These are phyloP conservation scores for Tolypocladium nubicola DNA, from an alignment of 2,329 filamentous ascomycete species.

Conservation along the genomic window DNA sequence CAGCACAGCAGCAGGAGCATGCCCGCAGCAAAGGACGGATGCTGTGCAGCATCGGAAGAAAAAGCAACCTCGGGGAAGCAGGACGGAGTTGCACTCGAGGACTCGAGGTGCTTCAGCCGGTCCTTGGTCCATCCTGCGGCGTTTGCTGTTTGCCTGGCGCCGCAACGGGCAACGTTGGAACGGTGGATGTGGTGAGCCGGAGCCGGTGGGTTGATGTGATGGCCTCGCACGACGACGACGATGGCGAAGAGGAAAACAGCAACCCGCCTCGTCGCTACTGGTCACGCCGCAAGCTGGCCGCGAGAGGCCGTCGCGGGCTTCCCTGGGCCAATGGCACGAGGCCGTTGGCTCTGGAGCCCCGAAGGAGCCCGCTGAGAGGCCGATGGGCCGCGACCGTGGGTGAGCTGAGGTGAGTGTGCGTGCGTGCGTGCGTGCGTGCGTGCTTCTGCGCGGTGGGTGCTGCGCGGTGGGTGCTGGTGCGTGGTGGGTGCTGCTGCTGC, in stretches of 20 bases:
- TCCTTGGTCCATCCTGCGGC: not conserved
- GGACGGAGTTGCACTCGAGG: not conserved
- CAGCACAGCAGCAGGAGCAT: not conserved
- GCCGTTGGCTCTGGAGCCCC: not conserved
- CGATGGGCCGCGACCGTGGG: not conserved
- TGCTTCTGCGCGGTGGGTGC: not conserved
- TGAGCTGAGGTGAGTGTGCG: not conserved
- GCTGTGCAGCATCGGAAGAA: not conserved
- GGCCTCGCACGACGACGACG: not conserved
- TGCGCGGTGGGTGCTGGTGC: not conserved
- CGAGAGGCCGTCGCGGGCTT: not conserved
- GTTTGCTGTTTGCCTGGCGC: not conserved
- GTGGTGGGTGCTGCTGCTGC: not conserved
- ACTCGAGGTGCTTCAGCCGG: not conserved
- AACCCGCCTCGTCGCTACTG: not conserved
- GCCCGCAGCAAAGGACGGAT: not conserved
- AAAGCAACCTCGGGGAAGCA: not conserved
- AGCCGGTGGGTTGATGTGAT: not conserved
- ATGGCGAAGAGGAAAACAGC: not conserved
- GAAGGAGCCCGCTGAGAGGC: not conserved
- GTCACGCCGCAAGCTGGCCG: not conserved
- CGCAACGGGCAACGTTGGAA: not conserved
- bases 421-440: not conserved
- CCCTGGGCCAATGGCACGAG: not conserved
- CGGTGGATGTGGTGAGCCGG: conserved; percentile 1